These are phyloP conservation scores for Saccharomycopsis microspora DNA, from an alignment of 805 yeast genomes.

Conservation along the genomic window DNA sequence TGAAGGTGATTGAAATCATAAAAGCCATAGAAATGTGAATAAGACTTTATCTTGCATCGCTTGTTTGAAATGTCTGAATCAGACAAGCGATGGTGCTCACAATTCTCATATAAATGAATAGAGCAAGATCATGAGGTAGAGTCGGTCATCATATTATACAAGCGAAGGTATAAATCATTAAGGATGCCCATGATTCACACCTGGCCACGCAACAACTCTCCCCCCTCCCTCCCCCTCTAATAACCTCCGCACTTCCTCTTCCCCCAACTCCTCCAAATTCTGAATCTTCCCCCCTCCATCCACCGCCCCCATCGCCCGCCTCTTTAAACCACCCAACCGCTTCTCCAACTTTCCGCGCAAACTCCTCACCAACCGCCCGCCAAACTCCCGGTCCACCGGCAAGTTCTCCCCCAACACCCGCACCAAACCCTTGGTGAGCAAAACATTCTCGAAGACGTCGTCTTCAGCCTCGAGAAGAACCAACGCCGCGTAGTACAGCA, in stretches of 20 bases:
- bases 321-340: conserved; percentile 18
- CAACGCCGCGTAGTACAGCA: conserved; percentile 58
- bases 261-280: conserved; percentile 16
- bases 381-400: conserved; percentile 45
- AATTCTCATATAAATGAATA: no score
- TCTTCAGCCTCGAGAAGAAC: conserved; percentile 39
- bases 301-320: conserved; percentile 18
- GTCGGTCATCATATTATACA: no score
- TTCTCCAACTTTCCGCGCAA: conserved; percentile 21
- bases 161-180: background rate
- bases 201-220: conserved; percentile 50
- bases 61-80: no score
- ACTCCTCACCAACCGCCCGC: conserved; percentile 28
- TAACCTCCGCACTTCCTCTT: conserved; percentile 16
- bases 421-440: conserved; percentile 32
- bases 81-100: no score
- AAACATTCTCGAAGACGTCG: conserved; percentile 25
- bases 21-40: no score
- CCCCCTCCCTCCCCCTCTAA: conserved; percentile 19
- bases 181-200: conserved; percentile 58
- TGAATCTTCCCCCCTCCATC: conserved; percentile 14
- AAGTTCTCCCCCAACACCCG: conserved; percentile 30
- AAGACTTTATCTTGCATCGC: no score
- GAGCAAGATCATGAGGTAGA: no score
- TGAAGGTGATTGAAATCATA: no score